A percentile compares a stretch with the other conserved stretches of the same genome.
These are phyloP conservation scores for Trichoderma breve DNA, from an alignment of 2,329 filamentous ascomycete genomes.

Conservation along the genomic window DNA sequence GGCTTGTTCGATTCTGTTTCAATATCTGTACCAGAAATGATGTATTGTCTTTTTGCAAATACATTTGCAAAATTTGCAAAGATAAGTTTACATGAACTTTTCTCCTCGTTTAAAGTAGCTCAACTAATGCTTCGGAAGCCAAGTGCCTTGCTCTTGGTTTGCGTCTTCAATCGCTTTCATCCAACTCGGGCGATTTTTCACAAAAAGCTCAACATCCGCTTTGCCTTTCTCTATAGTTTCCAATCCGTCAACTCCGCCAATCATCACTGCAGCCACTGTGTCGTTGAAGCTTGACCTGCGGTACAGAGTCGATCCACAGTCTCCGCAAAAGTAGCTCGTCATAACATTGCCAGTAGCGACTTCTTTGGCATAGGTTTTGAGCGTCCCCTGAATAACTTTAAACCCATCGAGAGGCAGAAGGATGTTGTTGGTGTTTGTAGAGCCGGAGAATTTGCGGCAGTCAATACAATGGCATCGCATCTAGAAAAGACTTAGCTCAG, in stretches of 20 bases:
- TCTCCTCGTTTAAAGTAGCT: neutral
- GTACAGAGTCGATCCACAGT: neutral
- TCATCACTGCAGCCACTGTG: neutral
- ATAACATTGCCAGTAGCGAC: neutral
- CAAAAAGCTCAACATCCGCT: neutral
- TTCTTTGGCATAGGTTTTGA: neutral
- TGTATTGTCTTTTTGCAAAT: neutral
- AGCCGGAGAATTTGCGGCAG: neutral
- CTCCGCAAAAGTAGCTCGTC: neutral
- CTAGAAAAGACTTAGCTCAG: neutral
- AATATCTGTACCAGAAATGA: neutral
- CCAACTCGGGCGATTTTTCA: neutral
- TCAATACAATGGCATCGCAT: neutral
- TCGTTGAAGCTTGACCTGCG: neutral
- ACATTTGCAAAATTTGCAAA: neutral
- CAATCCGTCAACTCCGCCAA: neutral
- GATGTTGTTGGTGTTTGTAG: neutral
- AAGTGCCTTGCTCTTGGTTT: neutral
- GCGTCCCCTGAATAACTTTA: neutral
- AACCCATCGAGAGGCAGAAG: neutral
- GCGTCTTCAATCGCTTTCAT: neutral
- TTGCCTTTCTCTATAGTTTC: neutral
- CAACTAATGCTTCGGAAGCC: neutral
- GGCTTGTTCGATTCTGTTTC: neutral
- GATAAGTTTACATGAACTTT: no score